Evolutionary conservation across 257 asterid genomes (phyloP).

Genomic region (Solanum pimpinellifolium): DNA sequence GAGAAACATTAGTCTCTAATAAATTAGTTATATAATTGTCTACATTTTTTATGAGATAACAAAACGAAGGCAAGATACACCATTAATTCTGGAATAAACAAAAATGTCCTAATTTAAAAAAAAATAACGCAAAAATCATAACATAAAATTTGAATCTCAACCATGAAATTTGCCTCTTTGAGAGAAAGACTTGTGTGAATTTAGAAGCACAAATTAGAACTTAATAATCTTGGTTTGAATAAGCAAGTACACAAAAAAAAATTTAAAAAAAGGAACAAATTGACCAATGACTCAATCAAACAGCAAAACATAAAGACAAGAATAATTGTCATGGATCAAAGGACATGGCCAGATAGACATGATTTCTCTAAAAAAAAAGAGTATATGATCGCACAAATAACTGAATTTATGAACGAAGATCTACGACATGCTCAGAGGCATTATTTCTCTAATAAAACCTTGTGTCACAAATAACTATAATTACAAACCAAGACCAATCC

Average conservation of each 20-base stretch:
- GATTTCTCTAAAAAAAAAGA: background rate
- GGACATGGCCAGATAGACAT: background rate
- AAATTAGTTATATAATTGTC: background rate
- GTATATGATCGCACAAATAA: background rate
- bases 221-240: background rate
- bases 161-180: background rate
- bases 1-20: too few relatives aligned
- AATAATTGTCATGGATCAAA: background rate
- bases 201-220: background rate
- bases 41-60: background rate
- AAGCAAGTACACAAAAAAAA: background rate
- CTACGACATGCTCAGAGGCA: background rate
- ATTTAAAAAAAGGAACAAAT: background rate
- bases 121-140: background rate
- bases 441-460: background rate
- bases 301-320: background rate
- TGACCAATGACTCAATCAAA: background rate
- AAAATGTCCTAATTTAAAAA: too few relatives aligned
- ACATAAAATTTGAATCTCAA: background rate
- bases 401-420: background rate
- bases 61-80: background rate
- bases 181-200: background rate
- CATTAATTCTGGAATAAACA: background rate
- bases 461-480: background rate
- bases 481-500: background rate